Conservation (phyloP, 805 yeast genomes). For the Lachancea lanzarotensis region DNA sequence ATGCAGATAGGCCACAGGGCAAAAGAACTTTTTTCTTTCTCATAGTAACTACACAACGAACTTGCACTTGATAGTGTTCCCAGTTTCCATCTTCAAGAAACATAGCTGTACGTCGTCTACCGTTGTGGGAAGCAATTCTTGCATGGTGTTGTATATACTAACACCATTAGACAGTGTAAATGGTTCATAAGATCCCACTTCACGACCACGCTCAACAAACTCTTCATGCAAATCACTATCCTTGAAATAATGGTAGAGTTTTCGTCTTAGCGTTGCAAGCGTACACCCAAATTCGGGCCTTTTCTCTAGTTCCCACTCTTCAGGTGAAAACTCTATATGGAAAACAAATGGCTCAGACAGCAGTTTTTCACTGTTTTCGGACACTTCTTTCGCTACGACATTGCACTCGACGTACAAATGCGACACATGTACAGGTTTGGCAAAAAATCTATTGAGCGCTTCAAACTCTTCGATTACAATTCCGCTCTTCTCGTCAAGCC, state of each 20-base stretch:
- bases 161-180: slow-evolving; percentile 33
- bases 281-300: slow-evolving; percentile 68
- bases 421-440: slow-evolving; percentile 73
- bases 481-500: slow-evolving; percentile 28
- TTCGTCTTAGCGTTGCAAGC: slow-evolving; percentile 52
- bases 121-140: slow-evolving; percentile 21
- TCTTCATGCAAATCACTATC: slow-evolving; percentile 35
- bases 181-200: slow-evolving; percentile 12
- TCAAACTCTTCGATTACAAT: slow-evolving; percentile 32
- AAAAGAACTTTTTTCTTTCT: background rate
- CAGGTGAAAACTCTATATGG: slow-evolving; percentile 76
- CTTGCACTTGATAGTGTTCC: slow-evolving; percentile 38
- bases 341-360: slow-evolving; percentile 41
- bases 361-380: slow-evolving; percentile 11
- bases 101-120: slow-evolving; percentile 45
- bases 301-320: slow-evolving; percentile 54
- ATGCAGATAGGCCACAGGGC: no score
- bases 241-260: slow-evolving; percentile 49
- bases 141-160: slow-evolving; percentile 31
- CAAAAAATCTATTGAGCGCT: slow-evolving; percentile 58
- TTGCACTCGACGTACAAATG: slow-evolving; percentile 56
- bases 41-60: slow-evolving; percentile 20
- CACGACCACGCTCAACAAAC: slow-evolving; percentile 6
- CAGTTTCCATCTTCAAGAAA: slow-evolving; percentile 48
- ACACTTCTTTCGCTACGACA: slow-evolving; percentile 17